Conservation (phyloP, 2,329 filamentous ascomycete genomes). For the Chlorencoelia australis region DNA sequence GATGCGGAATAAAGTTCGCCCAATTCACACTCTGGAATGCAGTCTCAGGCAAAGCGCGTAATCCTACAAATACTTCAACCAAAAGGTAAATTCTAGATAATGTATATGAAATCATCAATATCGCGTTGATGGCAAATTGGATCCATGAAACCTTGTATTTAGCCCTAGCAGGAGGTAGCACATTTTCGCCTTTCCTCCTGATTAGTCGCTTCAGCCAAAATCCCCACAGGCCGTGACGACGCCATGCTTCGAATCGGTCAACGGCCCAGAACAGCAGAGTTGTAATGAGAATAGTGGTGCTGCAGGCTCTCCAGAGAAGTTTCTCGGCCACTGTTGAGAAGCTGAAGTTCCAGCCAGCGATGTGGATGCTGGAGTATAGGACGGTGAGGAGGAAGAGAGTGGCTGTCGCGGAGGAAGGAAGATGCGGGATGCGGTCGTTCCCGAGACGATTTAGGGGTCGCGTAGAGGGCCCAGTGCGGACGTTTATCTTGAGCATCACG, state of each 20-base stretch:
- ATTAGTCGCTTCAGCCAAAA: neutral
- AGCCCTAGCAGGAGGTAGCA: neutral
- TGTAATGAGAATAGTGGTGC: too few relatives aligned
- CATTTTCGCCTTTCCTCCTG: neutral
- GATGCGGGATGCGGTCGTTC: slow-evolving; percentile 8
- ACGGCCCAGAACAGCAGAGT: neutral
- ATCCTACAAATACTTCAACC: neutral
- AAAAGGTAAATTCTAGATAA: neutral
- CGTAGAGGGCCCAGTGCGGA: slow-evolving; percentile 6
- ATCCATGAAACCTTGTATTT: neutral
- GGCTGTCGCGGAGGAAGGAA: too few relatives aligned
- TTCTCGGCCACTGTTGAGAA: neutral
- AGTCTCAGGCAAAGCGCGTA: neutral
- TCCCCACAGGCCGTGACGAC: neutral
- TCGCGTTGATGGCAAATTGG: neutral
- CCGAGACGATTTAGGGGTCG: slow-evolving; percentile 7
- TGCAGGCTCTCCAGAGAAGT: neutral
- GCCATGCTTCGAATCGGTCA: neutral
- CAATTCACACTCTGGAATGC: neutral
- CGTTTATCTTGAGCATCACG: slow-evolving; percentile 8
- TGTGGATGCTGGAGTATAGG: too few relatives aligned
- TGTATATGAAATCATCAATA: neutral
- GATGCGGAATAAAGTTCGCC: neutral
- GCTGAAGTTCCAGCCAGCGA: slow-evolving; percentile 6
- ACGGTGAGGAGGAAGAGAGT: too few relatives aligned